A percentile compares a stretch with the other conserved stretches of the same genome.
Evolutionary conservation across 495 filamentous ascomycete genomes (phyloP).

Genomic region (Talaromyces proteolyticus): DNA sequence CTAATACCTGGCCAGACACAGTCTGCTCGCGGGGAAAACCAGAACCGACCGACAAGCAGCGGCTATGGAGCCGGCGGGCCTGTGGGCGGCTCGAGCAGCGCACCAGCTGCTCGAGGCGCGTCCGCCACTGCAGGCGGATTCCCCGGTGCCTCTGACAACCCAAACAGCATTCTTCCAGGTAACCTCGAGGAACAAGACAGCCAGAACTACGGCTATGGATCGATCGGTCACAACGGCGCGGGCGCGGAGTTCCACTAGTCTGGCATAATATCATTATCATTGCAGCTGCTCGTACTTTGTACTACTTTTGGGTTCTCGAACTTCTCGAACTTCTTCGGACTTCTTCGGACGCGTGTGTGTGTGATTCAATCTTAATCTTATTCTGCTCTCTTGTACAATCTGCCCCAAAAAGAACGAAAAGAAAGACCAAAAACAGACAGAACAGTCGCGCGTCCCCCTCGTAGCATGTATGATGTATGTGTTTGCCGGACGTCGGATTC

Average conservation of each 20-base stretch:
- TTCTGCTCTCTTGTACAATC: neutral
- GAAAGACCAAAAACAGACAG: neutral
- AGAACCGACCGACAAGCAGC: conserved; percentile 64
- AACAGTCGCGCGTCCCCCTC: neutral
- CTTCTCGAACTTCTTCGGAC: too few relatives aligned
- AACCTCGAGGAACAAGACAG: conserved; percentile 55
- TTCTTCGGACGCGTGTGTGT: too few relatives aligned
- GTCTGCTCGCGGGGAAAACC: conserved; percentile 69
- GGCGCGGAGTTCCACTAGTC: conserved; percentile 47
- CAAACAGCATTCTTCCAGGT: conserved; percentile 54
- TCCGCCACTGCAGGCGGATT: too few relatives aligned
- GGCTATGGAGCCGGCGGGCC: conserved; percentile 52
- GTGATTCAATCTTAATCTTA: neutral
- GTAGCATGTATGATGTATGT: neutral
- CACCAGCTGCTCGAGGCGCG: too few relatives aligned
- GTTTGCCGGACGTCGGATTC: neutral
- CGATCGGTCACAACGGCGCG: conserved; percentile 68
- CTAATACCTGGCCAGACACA: conserved; percentile 51
- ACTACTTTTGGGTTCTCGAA: neutral
- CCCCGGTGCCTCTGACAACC: conserved; percentile 49
- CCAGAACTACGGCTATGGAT: conserved; percentile 56
- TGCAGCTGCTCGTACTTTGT: neutral
- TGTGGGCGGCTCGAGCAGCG: conserved; percentile 30
- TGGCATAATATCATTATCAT: neutral
- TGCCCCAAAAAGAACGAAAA: neutral